phyloP scores from a whole-genome alignment of 352 stramenopile genomes.

The Globisporangium acanthophoron region DNA sequence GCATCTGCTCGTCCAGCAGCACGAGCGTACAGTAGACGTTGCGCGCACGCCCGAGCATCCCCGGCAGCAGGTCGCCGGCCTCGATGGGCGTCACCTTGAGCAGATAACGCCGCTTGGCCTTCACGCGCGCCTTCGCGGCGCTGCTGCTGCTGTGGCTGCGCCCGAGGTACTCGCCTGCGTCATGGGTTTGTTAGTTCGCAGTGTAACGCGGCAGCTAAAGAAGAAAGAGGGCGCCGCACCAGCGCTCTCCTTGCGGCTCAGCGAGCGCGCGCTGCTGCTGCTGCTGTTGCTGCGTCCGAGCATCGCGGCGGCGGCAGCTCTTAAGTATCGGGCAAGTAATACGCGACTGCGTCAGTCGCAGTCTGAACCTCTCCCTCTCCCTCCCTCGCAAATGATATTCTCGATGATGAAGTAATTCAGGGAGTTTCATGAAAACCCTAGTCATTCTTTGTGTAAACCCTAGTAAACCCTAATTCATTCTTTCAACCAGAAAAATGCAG shows the following conservation, averaged over 20 bases:
- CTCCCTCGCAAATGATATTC: neutral
- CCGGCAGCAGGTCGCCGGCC: constrained; percentile 57
- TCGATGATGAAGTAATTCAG: neutral
- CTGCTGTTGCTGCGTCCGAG: constrained; percentile 10
- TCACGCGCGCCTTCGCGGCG: constrained; percentile 37
- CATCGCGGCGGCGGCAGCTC: neutral
- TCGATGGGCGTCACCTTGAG: constrained; percentile 87
- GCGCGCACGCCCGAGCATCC: constrained; percentile 44
- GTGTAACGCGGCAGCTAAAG: neutral
- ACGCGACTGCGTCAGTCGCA: neutral
- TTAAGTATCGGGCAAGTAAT: neutral
- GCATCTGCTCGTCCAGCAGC: constrained; percentile 77
- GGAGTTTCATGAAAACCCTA: neutral
- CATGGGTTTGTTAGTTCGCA: neutral
- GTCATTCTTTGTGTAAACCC: too few relatives aligned
- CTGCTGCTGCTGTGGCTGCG: constrained; percentile 11
- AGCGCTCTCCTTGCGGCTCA: constrained; percentile 15
- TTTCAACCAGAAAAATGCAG: too few relatives aligned
- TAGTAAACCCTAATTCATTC: too few relatives aligned
- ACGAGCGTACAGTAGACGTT: constrained; percentile 84
- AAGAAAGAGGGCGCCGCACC: neutral
- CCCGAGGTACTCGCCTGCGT: neutral
- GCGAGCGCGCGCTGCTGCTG: constrained; percentile 9
- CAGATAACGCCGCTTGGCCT: constrained; percentile 69
- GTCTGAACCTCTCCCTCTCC: neutral